A percentile compares a stretch with the other conserved stretches of the same genome.
These are phyloP conservation scores for Aspergillus japonicus DNA, from an alignment of 2,329 filamentous ascomycete genomes.

Conservation along the genomic window DNA sequence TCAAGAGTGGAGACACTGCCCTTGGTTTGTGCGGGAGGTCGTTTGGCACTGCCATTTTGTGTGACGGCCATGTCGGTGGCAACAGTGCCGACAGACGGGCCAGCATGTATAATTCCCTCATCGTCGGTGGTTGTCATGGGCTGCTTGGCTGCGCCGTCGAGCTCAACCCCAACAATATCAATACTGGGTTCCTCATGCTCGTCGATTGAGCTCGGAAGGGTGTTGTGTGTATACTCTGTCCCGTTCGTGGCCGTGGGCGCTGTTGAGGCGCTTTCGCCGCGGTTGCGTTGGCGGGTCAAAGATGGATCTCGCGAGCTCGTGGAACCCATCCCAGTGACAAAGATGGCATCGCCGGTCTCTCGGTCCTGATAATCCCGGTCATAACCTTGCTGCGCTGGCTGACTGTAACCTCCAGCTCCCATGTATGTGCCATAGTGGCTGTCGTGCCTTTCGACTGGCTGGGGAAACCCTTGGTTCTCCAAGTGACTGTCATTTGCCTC, in stretches of 20 bases:
- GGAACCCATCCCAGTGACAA: slow-evolving; percentile 17
- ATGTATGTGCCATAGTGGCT: slow-evolving; percentile 57
- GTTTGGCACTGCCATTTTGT: slow-evolving; percentile 8
- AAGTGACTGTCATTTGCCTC: slow-evolving; percentile 16
- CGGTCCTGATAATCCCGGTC: slow-evolving; percentile 3
- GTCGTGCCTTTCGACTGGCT: slow-evolving; percentile 28
- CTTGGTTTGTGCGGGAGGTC: slow-evolving; percentile 22
- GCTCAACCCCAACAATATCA: slow-evolving; percentile 6
- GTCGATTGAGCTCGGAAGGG: slow-evolving; percentile 34
- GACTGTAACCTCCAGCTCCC: slow-evolving; percentile 38
- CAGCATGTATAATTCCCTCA: background rate
- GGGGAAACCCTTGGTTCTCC: slow-evolving; percentile 9
- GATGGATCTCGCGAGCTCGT: slow-evolving; percentile 16
- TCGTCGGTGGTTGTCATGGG: background rate
- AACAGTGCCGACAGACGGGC: slow-evolving; percentile 4
- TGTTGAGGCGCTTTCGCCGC: slow-evolving; percentile 35
- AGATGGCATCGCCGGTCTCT: slow-evolving; percentile 13
- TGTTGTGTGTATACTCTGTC: slow-evolving; percentile 35
- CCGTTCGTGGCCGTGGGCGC: slow-evolving; percentile 35
- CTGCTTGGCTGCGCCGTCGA: slow-evolving; percentile 11
- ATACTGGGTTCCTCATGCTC: slow-evolving; percentile 18
- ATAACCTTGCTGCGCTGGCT: slow-evolving; percentile 10
- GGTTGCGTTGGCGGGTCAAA: slow-evolving; percentile 15
- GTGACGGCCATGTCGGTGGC: slow-evolving; percentile 2
- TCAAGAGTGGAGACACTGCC: slow-evolving; percentile 34